phyloP scores from a whole-genome alignment of 2,329 filamentous ascomycete genomes.

The Chalaropsis ovoidea region DNA sequence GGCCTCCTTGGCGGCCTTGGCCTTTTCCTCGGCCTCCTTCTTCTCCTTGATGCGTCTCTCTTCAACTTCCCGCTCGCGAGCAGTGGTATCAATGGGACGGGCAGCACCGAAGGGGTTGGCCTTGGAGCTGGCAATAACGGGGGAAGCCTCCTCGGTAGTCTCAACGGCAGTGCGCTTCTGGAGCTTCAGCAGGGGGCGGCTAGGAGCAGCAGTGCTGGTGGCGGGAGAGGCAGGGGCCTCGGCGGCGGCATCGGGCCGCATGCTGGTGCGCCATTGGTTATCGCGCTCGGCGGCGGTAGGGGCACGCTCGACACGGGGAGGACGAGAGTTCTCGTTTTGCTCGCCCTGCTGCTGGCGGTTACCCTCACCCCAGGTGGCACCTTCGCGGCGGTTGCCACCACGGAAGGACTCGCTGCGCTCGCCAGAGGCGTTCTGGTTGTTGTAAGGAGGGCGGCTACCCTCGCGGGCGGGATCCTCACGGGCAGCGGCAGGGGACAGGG shows the following conservation, averaged over 20 bases:
- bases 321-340: slow-evolving; percentile 66
- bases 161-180: slow-evolving; percentile 86
- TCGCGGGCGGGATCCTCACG: slow-evolving; percentile 48
- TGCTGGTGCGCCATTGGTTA: slow-evolving; percentile 82
- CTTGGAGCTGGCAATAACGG: slow-evolving; percentile 58
- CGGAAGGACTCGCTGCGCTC: slow-evolving; percentile 49
- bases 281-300: slow-evolving; percentile 87
- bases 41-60: slow-evolving; percentile 68
- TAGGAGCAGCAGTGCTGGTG: slow-evolving; percentile 40
- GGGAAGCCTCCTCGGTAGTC: slow-evolving; percentile 42
- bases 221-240: slow-evolving; percentile 53
- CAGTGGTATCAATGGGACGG: slow-evolving; percentile 83
- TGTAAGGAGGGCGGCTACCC: slow-evolving; percentile 44
- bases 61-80: slow-evolving; percentile 80
- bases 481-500: slow-evolving; percentile 60
- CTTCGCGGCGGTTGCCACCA: slow-evolving; percentile 56
- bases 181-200: slow-evolving; percentile 76
- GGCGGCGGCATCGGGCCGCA: slow-evolving; percentile 73
- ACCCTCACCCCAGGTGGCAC: slow-evolving; percentile 66
- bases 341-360: slow-evolving; percentile 47
- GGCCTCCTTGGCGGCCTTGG: slow-evolving; percentile 77
- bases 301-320: slow-evolving; percentile 63
- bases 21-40: slow-evolving; percentile 75
- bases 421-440: slow-evolving; percentile 36
- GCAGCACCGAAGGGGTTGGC: slow-evolving; percentile 89